Conservation (phyloP, 2,329 filamentous ascomycete genomes). For the Fusarium sp. region DNA sequence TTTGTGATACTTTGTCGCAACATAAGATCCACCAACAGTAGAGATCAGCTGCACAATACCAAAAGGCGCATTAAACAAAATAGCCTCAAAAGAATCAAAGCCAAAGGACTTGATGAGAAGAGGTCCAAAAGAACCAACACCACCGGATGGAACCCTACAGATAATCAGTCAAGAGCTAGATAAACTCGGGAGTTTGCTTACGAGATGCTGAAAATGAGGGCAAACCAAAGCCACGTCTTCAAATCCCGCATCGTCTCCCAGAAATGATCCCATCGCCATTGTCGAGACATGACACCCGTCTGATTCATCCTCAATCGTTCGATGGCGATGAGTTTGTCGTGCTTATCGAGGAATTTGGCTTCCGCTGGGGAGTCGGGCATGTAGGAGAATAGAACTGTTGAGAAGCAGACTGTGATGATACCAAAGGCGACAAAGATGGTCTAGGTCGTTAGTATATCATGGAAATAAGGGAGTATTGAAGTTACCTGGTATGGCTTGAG, state of each 20-base stretch:
- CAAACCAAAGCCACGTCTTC: slow-evolving; percentile 58
- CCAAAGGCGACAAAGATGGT: slow-evolving; percentile 52
- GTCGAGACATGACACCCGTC: slow-evolving; percentile 53
- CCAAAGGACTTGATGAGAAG: slow-evolving; percentile 69
- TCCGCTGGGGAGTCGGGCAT: slow-evolving; percentile 74
- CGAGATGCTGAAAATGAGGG: slow-evolving; percentile 64
- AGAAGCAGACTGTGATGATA: slow-evolving; percentile 58
- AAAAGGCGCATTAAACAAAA: slow-evolving; percentile 71
- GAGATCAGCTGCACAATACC: slow-evolving; percentile 69
- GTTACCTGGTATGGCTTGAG: slow-evolving; percentile 31
- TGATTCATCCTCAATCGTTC: slow-evolving; percentile 66
- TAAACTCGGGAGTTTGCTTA: too few species aligned
- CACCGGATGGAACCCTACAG: slow-evolving; percentile 68
- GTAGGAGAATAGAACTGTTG: slow-evolving; percentile 61
- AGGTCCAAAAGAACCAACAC: slow-evolving; percentile 68
- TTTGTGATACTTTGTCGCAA: slow-evolving; percentile 64
- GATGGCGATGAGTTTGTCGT: slow-evolving; percentile 68
- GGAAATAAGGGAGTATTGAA: accelerated
- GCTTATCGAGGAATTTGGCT: slow-evolving; percentile 65
- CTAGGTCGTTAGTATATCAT: neutral
- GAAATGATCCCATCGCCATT: slow-evolving; percentile 57
- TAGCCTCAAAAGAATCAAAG: slow-evolving; percentile 65
- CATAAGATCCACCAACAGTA: slow-evolving; percentile 67
- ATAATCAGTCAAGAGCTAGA: too few species aligned
- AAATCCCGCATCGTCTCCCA: slow-evolving; percentile 53